phyloP scores from a whole-genome alignment of 176 grass and related monocot species.

The Stipa capillata region DNA sequence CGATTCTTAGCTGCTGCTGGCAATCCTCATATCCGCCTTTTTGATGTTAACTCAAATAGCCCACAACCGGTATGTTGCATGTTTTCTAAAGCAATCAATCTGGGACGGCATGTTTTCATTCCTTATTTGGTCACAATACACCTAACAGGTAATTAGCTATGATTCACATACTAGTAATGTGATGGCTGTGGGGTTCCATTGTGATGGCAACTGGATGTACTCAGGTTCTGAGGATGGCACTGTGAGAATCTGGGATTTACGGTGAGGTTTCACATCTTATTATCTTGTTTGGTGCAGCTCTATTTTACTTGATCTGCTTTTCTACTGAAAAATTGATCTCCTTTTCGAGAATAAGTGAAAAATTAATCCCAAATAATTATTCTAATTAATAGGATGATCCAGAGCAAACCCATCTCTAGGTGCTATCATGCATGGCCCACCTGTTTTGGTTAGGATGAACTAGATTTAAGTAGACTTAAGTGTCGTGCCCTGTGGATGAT shows the following conservation, averaged over 20 bases:
- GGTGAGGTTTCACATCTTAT: constrained; percentile 30
- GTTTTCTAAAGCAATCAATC: constrained; percentile 2
- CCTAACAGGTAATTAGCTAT: constrained; percentile 79
- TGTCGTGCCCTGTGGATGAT: neutral
- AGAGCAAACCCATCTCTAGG: neutral
- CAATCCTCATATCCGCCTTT: constrained; percentile 93
- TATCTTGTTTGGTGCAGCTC: neutral
- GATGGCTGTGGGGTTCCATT: constrained; percentile 98
- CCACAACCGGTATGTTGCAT: constrained; percentile 52
- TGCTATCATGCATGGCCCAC: neutral
- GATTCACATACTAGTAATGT: constrained; percentile 98
- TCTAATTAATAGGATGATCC: neutral
- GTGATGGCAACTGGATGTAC: constrained; percentile 99
- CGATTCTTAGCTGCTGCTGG: constrained; percentile 79
- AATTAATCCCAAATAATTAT: neutral
- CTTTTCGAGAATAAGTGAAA: too few species aligned
- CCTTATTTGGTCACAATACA: neutral
- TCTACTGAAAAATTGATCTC: neutral
- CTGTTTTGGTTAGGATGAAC: neutral
- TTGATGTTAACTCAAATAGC: constrained; percentile 90
- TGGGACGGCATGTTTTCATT: neutral
- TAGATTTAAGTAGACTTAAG: neutral
- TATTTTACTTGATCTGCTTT: neutral
- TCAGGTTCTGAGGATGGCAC: constrained; percentile 97
- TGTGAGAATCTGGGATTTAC: constrained; percentile 95